Conservation (phyloP, 2,329 filamentous ascomycete species). For the Plenodomus tracheiphilus region DNA sequence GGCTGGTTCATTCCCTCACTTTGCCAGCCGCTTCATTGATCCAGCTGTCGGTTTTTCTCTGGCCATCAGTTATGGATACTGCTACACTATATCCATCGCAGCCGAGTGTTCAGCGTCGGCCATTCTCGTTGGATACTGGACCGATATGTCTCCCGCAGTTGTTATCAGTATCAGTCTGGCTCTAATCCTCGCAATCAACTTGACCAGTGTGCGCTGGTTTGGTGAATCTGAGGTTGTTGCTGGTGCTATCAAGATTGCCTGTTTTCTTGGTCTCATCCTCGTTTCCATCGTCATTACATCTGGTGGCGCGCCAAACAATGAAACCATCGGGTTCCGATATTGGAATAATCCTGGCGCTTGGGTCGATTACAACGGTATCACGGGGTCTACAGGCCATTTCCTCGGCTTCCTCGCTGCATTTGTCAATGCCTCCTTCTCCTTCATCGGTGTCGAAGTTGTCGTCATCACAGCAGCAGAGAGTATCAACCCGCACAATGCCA, state of each 20-base stretch:
- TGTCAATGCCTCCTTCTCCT: slow-evolving; percentile 50
- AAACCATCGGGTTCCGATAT: slow-evolving; percentile 66
- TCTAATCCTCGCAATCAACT: slow-evolving; percentile 55
- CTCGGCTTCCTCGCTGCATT: slow-evolving; percentile 58
- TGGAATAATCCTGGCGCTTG: slow-evolving; percentile 70
- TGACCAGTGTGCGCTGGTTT: slow-evolving; percentile 56
- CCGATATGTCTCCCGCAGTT: slow-evolving; percentile 57
- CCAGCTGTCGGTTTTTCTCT: slow-evolving; percentile 62
- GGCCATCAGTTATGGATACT: slow-evolving; percentile 49
- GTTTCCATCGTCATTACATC: slow-evolving; percentile 26
- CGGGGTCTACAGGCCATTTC: slow-evolving; percentile 54
- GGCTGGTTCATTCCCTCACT: slow-evolving; percentile 63
- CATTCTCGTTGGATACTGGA: slow-evolving; percentile 43
- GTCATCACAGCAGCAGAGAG: slow-evolving; percentile 68
- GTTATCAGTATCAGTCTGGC: slow-evolving; percentile 59
- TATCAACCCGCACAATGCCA: slow-evolving; percentile 65
- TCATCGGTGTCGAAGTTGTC: slow-evolving; percentile 56
- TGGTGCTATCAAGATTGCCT: slow-evolving; percentile 45
- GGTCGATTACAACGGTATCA: slow-evolving; percentile 64
- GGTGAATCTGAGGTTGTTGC: slow-evolving; percentile 53
- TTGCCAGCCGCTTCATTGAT: slow-evolving; percentile 65
- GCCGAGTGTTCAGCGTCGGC: slow-evolving; percentile 52
- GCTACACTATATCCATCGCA: slow-evolving; percentile 52
- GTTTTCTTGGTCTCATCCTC: slow-evolving; percentile 40
- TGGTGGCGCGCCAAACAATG: slow-evolving; percentile 57